Conservation (phyloP, 225 moss, liverwort and hornwort species). For the Rhytidiadelphus loreus region DNA sequence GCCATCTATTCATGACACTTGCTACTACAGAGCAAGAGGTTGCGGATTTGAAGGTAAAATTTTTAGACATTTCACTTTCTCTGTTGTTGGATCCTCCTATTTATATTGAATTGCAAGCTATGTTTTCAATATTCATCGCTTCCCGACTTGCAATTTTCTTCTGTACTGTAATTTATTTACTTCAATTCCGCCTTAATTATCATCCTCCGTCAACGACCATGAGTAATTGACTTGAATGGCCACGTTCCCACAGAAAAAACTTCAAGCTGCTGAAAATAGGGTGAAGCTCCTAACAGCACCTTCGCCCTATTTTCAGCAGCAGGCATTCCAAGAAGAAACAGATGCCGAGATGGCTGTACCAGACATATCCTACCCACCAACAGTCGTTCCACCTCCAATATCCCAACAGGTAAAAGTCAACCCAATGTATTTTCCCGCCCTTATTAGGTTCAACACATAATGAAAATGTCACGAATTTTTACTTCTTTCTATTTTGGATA, state of each 20-base stretch:
- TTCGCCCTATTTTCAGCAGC: background rate
- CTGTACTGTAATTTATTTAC: background rate
- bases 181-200: background rate
- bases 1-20: conserved; percentile 60
- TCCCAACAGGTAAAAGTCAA: background rate
- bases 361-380: background rate
- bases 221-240: background rate
- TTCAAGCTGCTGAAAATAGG: background rate
- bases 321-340: background rate
- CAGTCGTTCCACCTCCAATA: background rate
- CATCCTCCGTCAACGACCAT: background rate
- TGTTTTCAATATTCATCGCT: background rate
- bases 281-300: background rate
- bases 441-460: background rate
- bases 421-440: background rate
- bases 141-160: background rate
- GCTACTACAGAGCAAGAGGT: conserved; percentile 77
- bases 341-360: background rate
- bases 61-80: background rate
- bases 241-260: background rate
- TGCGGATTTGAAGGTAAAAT: conserved; percentile 66
- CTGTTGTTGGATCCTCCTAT: conserved; percentile 69
- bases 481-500: background rate
- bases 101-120: conserved; percentile 72
- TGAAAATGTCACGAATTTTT: background rate